Conservation (phyloP, 2,329 filamentous ascomycete species). For the Clonostachys chloroleuca region DNA sequence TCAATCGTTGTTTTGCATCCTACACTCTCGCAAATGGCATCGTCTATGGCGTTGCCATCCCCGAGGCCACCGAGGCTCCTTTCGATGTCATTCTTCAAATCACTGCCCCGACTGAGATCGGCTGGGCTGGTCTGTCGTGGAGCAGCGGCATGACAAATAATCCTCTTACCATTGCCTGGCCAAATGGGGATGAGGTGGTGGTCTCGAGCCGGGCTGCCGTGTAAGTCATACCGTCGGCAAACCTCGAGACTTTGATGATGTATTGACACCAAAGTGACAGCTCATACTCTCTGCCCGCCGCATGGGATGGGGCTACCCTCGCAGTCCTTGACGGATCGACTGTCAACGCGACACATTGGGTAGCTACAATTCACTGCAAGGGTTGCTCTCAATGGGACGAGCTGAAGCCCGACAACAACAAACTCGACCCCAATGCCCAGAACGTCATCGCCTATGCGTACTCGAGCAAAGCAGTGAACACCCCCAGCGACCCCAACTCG, state of each 20-base stretch:
- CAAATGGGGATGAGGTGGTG: conserved; percentile 27
- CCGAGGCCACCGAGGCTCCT: conserved; percentile 16
- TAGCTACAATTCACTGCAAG: conserved; percentile 24
- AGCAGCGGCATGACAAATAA: conserved; percentile 38
- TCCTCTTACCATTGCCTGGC: conserved; percentile 35
- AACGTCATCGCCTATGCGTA: conserved; percentile 34
- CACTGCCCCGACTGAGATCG: conserved; percentile 28
- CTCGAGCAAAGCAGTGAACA: conserved; percentile 26
- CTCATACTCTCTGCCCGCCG: conserved; percentile 24
- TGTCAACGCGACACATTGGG: conserved; percentile 25
- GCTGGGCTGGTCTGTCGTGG: conserved; percentile 39
- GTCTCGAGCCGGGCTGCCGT: conserved; percentile 28
- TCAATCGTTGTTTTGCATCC: conserved; percentile 11
- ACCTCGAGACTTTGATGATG: background rate
- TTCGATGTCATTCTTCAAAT: conserved; percentile 37
- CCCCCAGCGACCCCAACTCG: conserved; percentile 24
- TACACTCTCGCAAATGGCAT: conserved; percentile 18
- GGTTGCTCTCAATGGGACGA: conserved; percentile 38
- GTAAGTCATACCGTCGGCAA: conserved; percentile 13
- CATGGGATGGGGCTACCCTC: conserved; percentile 22
- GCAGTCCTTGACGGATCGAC: conserved; percentile 25
- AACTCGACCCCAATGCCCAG: conserved; percentile 28
- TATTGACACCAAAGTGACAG: conserved; percentile 9
- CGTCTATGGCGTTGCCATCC: conserved; percentile 27
- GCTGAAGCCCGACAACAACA: conserved; percentile 27